These are phyloP conservation scores for Beauveria pseudobassiana DNA, from an alignment of 2,329 filamentous ascomycete species.

Conservation along the genomic window DNA sequence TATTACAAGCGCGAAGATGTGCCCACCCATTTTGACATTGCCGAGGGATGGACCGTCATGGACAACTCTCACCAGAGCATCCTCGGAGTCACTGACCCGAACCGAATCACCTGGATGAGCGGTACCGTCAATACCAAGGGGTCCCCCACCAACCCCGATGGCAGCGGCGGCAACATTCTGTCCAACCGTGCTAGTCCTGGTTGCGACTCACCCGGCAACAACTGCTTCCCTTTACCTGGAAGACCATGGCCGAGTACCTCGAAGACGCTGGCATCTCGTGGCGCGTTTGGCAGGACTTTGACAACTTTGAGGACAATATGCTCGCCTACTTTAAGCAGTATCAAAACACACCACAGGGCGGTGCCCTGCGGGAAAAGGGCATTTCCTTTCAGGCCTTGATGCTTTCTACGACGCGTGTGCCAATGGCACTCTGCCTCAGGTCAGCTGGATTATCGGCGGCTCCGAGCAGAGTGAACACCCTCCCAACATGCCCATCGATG, in stretches of 20 bases:
- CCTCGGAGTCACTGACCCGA: constrained; percentile 35
- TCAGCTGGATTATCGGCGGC: constrained; percentile 45
- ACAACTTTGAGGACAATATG: constrained; percentile 47
- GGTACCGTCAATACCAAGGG: constrained; percentile 44
- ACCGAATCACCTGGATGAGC: constrained; percentile 28
- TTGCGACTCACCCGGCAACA: constrained; percentile 34
- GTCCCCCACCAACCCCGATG: constrained; percentile 17
- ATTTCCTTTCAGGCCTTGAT: constrained; percentile 38
- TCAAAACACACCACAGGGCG: constrained; percentile 32
- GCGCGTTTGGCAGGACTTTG: constrained; percentile 40
- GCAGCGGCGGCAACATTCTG: constrained; percentile 38
- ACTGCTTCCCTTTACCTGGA: constrained; percentile 46
- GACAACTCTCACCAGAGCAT: constrained; percentile 12
- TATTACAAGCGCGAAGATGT: constrained; percentile 43
- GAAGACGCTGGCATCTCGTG: constrained; percentile 40
- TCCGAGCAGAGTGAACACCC: constrained; percentile 49
- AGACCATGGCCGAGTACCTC: constrained; percentile 40
- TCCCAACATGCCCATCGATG: constrained; percentile 44
- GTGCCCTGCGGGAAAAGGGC: constrained; percentile 34
- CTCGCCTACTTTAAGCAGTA: constrained; percentile 44
- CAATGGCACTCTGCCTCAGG: constrained; percentile 40
- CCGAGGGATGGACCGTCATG: constrained; percentile 41
- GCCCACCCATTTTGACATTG: constrained; percentile 46
- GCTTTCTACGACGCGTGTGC: constrained; percentile 41
- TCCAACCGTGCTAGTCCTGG: constrained; percentile 33